Conservation (phyloP, 495 filamentous ascomycete genomes). For the Cercophora samala region DNA sequence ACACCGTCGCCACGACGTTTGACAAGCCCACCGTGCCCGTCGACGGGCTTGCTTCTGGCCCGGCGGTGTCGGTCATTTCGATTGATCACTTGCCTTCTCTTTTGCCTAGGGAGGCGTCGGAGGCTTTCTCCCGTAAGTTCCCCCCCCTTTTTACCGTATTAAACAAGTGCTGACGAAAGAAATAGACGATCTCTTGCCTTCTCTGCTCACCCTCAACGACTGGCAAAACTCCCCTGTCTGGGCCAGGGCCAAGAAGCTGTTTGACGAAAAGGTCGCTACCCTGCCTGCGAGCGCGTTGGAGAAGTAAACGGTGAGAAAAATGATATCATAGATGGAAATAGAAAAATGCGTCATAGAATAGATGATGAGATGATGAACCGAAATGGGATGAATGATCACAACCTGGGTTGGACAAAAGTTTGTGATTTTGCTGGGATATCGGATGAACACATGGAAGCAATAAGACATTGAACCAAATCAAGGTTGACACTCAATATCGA, state of each 20-base stretch:
- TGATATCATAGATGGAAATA: background rate
- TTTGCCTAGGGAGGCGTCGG: slow-evolving; percentile 80
- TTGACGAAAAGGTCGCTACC: slow-evolving; percentile 76
- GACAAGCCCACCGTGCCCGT: slow-evolving; percentile 78
- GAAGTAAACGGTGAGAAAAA: slow-evolving; percentile 23
- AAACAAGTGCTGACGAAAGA: background rate
- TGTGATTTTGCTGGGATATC: background rate
- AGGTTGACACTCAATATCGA: background rate
- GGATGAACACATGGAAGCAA: background rate
- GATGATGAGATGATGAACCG: slow-evolving; percentile 1
- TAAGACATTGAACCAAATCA: background rate
- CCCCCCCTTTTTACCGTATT: background rate
- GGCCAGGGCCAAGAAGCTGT: slow-evolving; percentile 77
- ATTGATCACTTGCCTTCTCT: slow-evolving; percentile 91
- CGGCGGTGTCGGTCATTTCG: slow-evolving; percentile 71
- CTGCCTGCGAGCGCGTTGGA: slow-evolving; percentile 54
- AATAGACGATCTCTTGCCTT: slow-evolving; percentile 65
- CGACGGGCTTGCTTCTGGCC: slow-evolving; percentile 49
- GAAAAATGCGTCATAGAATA: background rate
- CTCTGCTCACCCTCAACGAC: slow-evolving; percentile 73
- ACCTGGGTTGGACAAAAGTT: slow-evolving; percentile 10
- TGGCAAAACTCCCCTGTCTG: slow-evolving; percentile 71
- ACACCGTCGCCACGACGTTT: slow-evolving; percentile 77
- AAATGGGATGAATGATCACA: slow-evolving; percentile 4
- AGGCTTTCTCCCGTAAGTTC: slow-evolving; percentile 64